Base-by-base conservation (phyloP, 2,329 filamentous ascomycete species). In the Aspergillus unguis region DNA sequence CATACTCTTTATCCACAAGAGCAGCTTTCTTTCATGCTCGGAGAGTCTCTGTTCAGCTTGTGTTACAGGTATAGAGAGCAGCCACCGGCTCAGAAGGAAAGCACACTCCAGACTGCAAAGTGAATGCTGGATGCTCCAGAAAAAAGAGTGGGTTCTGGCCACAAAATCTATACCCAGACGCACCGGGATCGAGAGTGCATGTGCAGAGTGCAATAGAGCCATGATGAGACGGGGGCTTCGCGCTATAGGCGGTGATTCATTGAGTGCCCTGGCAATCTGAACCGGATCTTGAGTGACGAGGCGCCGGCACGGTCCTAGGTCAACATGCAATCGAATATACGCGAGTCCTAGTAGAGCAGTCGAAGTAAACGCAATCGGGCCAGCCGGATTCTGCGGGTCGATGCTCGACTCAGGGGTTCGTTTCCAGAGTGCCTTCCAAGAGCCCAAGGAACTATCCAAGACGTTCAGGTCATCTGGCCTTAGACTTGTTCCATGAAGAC, bases 51-150 rank as follows among this genome's bases (percentile, higher is more conserved):
- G 73, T 42, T 75, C 73, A 5, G 66, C 58, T 41, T 74, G 73
- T 2, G 74, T 73, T 11, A 66, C 57, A 8, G 75, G 74, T 25
- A 77, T 75, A 4, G 72, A 68, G 26, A 75, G 69, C 4, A 77
- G 61, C 75, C 75, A 77, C 45, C 75, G 71, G 52, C 72, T 75
- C 4, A 77, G 62, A 25, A 77, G 68, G 55, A 77, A 77, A 0
- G 79, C 78, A 50, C 79, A 81, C 58, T 81, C 78, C 11, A 81
- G 63, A 53, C 75, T 79, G 64, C 77, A 80, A 5, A 82, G 66
- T 1, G 77, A 78, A 58, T 82, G 79, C 57, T 81, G 77, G 28
- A 81, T 77, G 35, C 75, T 78, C 80, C 79, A 82, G 60, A 80
- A 77, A 50, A 80, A 77, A 1, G 77, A 79, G 60, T 80, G 78